Percentiles rank a stretch among this genome's conserved stretches.
Conservation (phyloP, 2,329 filamentous ascomycete species). For the Colletotrichum cuscutae region DNA sequence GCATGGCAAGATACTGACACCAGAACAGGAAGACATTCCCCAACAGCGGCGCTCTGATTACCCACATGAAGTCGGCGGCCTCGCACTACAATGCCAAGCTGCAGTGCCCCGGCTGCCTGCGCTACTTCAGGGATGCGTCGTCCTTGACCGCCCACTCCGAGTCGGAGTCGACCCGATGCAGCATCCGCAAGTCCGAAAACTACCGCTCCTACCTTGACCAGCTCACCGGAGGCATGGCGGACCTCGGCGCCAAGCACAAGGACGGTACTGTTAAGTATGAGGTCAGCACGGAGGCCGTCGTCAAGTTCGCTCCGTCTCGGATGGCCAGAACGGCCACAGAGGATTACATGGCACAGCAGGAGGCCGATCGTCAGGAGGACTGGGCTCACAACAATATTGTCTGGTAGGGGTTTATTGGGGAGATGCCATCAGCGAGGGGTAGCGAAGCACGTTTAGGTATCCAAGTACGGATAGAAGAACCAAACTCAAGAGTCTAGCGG, state of each 20-base stretch:
- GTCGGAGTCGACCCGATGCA: constrained; percentile 52
- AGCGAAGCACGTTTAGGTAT: not conserved
- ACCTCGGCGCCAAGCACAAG: constrained; percentile 44
- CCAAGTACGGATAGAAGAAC: not conserved
- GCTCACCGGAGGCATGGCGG: constrained; percentile 51
- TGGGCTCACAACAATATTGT: constrained; percentile 11
- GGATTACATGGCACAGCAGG: constrained; percentile 11
- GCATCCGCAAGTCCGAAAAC: constrained; percentile 51
- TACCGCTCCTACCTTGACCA: constrained; percentile 51
- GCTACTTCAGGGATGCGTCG: constrained; percentile 51
- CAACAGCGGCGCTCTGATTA: constrained; percentile 42
- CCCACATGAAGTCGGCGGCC: constrained; percentile 55
- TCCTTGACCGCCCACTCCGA: constrained; percentile 62
- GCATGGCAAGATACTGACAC: constrained; percentile 24
- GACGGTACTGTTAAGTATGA: constrained; percentile 49
- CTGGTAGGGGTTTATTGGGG: not conserved
- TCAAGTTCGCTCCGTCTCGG: constrained; percentile 18
- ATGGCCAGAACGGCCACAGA: constrained; percentile 8
- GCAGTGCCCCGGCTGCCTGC: constrained; percentile 57
- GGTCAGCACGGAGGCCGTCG: constrained; percentile 36
- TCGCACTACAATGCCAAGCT: constrained; percentile 49
- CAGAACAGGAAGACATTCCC: constrained; percentile 53
- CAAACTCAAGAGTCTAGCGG: not conserved
- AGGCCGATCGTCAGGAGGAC: constrained; percentile 12
- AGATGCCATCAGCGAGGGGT: not conserved